Percentiles rank a stretch among this genome's conserved stretches.
Conservation (phyloP, 2,329 filamentous ascomycete species). For the Penicillium sp. region DNA sequence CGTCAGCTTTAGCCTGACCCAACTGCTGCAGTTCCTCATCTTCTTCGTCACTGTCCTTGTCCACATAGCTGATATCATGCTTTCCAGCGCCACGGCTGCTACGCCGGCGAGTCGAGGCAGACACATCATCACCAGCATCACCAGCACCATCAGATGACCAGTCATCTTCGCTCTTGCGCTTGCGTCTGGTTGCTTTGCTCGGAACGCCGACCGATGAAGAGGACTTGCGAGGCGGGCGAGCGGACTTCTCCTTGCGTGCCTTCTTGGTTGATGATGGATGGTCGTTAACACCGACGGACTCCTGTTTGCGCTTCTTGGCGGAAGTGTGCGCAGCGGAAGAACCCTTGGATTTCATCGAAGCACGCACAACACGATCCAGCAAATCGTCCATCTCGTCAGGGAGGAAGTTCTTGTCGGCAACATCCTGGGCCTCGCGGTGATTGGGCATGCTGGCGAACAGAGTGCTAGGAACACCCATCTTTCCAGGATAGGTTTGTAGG, state of each 20-base stretch:
- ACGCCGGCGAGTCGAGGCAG: constrained; percentile 33
- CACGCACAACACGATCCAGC: constrained; percentile 71
- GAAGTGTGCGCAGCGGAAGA: constrained; percentile 23
- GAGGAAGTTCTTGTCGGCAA: constrained; percentile 79
- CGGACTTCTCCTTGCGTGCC: constrained; percentile 28
- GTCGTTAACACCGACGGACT: constrained; percentile 27
- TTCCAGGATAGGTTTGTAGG: constrained; percentile 75
- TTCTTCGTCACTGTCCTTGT: constrained; percentile 43
- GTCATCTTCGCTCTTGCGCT: constrained; percentile 38
- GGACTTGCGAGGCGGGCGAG: constrained; percentile 31
- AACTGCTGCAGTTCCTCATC: constrained; percentile 41
- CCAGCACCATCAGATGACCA: constrained; percentile 42
- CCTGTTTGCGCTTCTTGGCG: constrained; percentile 42
- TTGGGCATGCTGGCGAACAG: constrained; percentile 71
- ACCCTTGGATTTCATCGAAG: constrained; percentile 56
- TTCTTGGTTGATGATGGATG: constrained; percentile 27
- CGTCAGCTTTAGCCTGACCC: constrained; percentile 29
- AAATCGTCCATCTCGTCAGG: constrained; percentile 69
- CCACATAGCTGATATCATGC: constrained; percentile 40
- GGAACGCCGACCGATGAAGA: constrained; percentile 23
- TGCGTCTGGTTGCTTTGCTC: constrained; percentile 34
- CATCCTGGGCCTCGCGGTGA: constrained; percentile 73
- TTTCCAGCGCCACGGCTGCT: constrained; percentile 36
- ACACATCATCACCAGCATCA: constrained; percentile 36
- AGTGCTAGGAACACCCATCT: constrained; percentile 72